Conservation (phyloP, 2,329 filamentous ascomycete genomes). For the Scedosporium boydii region DNA sequence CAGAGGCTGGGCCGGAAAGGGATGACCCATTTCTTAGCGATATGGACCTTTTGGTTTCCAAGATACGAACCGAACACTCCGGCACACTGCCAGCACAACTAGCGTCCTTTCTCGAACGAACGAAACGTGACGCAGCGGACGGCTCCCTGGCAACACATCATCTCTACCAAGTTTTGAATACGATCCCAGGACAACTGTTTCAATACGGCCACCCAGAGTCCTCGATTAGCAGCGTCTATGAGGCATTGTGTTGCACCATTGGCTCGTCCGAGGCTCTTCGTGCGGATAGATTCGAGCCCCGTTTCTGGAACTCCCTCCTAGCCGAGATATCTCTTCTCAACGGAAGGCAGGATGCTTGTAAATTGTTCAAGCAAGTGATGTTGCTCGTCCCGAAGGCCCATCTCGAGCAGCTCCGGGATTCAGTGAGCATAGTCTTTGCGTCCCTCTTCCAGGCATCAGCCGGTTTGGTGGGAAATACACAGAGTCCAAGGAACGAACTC, state of each 20-base stretch:
- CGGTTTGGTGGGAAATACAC: not conserved
- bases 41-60: not conserved
- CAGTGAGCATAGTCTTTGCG: not conserved
- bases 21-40: not conserved
- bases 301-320: slow-evolving; percentile 8
- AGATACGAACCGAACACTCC: slow-evolving; percentile 1
- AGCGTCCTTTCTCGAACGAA: slow-evolving; percentile 1
- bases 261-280: slow-evolving; percentile 1
- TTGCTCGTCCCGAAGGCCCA: slow-evolving; percentile 2
- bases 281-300: slow-evolving; percentile 2
- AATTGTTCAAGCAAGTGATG: slow-evolving; percentile 4
- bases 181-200: slow-evolving; percentile 2
- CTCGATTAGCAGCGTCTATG: slow-evolving; percentile 3
- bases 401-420: not conserved
- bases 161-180: slow-evolving; percentile 5
- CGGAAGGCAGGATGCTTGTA: slow-evolving; percentile 4
- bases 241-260: slow-evolving; percentile 6
- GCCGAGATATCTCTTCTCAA: slow-evolving; percentile 4
- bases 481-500: not conserved
- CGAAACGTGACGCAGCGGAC: slow-evolving; percentile 5
- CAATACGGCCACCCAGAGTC: not conserved
- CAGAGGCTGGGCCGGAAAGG: not conserved
- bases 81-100: not conserved
- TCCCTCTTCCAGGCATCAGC: not conserved
- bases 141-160: slow-evolving; percentile 8